phyloP scores from a whole-genome alignment of 2,329 filamentous ascomycete species.

The Chrysoporthe austroafricana region DNA sequence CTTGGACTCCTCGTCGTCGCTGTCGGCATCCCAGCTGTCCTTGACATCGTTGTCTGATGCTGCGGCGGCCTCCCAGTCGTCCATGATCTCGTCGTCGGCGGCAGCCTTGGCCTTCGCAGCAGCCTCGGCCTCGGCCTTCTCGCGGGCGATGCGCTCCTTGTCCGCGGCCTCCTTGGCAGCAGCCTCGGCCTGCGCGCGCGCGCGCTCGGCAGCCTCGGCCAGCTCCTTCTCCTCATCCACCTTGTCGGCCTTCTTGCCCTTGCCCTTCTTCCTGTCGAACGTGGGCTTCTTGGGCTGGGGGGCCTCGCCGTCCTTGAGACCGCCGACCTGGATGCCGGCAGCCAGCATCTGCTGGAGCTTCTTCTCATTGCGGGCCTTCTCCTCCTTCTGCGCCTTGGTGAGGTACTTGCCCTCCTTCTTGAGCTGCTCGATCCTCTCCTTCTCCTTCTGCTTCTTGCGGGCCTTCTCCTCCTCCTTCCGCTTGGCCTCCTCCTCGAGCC shows the following conservation, averaged over 20 bases:
- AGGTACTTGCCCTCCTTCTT: conserved; percentile 88
- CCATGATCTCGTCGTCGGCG: conserved; percentile 58
- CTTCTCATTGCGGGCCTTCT: conserved; percentile 76
- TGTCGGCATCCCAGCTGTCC: conserved; percentile 92
- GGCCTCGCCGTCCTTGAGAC: conserved; percentile 54
- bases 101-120: conserved; percentile 59
- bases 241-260: conserved; percentile 58
- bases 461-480: conserved; percentile 74
- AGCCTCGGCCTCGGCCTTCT: conserved; percentile 61
- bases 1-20: conserved; percentile 70
- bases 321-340: conserved; percentile 74
- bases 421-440: conserved; percentile 82
- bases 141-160: conserved; percentile 41
- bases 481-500: conserved; percentile 69
- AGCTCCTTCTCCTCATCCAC: conserved; percentile 79
- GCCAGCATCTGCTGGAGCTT: conserved; percentile 86
- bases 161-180: conserved; percentile 43
- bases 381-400: conserved; percentile 83
- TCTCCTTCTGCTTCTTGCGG: conserved; percentile 83
- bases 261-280: conserved; percentile 74
- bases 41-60: conserved; percentile 79
- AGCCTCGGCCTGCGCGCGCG: conserved; percentile 69
- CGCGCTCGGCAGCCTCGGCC: conserved; percentile 77
- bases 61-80: conserved; percentile 84
- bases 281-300: conserved; percentile 67